Evolutionary conservation across 2,329 filamentous ascomycete genomes (phyloP).

Genomic region (Fusarium humuli): DNA sequence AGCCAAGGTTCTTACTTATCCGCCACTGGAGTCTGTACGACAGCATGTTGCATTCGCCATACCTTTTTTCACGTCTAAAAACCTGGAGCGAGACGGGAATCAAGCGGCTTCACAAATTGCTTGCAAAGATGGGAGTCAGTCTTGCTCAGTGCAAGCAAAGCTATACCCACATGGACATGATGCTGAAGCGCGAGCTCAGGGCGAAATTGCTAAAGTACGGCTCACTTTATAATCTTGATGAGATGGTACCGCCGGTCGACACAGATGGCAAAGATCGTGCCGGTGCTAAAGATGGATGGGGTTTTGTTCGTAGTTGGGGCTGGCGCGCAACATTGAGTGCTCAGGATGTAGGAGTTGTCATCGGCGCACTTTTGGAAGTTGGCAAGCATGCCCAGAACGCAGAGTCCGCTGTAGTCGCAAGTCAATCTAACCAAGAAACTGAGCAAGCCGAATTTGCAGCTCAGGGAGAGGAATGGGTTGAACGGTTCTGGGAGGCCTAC

Average conservation of each 20-base stretch:
- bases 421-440: conserved; percentile 55
- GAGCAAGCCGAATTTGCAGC: conserved; percentile 61
- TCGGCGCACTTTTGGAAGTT: conserved; percentile 93
- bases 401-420: conserved; percentile 48
- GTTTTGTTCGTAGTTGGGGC: conserved; percentile 96
- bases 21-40: conserved; percentile 98
- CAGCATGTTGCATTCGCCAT: conserved; percentile 97
- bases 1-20: conserved; percentile 91
- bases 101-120: conserved; percentile 89
- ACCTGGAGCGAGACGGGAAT: conserved; percentile 93
- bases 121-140: conserved; percentile 98
- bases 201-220: conserved; percentile 91
- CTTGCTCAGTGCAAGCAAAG: conserved; percentile 93
- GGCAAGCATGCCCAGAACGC: conserved; percentile 67
- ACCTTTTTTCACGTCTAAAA: conserved; percentile 89
- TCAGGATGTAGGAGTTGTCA: conserved; percentile 91
- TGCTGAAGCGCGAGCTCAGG: conserved; percentile 88
- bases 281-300: conserved; percentile 90
- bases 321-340: conserved; percentile 96
- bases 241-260: conserved; percentile 84
- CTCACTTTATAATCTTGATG: conserved; percentile 91
- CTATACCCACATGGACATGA: conserved; percentile 99
- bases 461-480: conserved; percentile 73
- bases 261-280: conserved; percentile 76
- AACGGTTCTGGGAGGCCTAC: conserved; percentile 77